These are phyloP conservation scores for Mucor saturninus DNA, from an alignment of 371 early-diverging fungal genomes.

Conservation along the genomic window DNA sequence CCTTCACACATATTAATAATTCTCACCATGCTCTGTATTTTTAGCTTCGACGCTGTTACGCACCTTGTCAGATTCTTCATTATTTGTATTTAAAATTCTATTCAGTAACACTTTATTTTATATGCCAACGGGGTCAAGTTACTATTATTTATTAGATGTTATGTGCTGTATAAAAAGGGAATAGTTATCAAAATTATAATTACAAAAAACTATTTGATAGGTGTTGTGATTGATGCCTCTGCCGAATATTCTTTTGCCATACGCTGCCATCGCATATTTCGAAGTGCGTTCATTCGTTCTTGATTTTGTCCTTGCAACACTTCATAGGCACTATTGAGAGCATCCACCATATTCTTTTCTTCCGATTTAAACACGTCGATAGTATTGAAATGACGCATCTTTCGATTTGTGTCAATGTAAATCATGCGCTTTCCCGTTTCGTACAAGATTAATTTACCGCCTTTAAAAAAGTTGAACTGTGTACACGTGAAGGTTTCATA, in stretches of 20 bases:
- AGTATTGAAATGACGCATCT: slow-evolving; percentile 7
- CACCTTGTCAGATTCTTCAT: too few relatives aligned
- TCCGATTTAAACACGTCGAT: slow-evolving; percentile 14
- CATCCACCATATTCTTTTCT: slow-evolving; percentile 6
- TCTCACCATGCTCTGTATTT: too few relatives aligned
- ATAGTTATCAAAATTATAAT: not conserved
- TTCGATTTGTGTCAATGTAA: slow-evolving; percentile 13
- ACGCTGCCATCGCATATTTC: slow-evolving; percentile 25
- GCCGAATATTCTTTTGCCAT: slow-evolving; percentile 9
- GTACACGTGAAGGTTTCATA: too few relatives aligned
- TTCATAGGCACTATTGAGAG: not conserved
- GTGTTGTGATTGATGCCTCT: not conserved
- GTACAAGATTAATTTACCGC: slow-evolving; percentile 72
- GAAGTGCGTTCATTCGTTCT: slow-evolving; percentile 3
- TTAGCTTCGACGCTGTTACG: too few relatives aligned
- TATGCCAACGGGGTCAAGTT: too few relatives aligned
- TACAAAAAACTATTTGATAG: too few relatives aligned
- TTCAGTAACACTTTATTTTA: too few relatives aligned
- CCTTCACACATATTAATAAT: too few relatives aligned
- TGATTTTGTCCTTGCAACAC: slow-evolving; percentile 16
- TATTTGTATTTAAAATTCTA: too few relatives aligned
- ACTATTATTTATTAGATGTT: too few relatives aligned
- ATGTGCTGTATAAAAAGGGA: not conserved
- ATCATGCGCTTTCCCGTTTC: slow-evolving; percentile 23
- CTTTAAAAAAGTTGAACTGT: slow-evolving; percentile 78